Evolutionary conservation across 2,329 filamentous ascomycete genomes (phyloP).

Genomic region (Colletotrichum endophyticum): DNA sequence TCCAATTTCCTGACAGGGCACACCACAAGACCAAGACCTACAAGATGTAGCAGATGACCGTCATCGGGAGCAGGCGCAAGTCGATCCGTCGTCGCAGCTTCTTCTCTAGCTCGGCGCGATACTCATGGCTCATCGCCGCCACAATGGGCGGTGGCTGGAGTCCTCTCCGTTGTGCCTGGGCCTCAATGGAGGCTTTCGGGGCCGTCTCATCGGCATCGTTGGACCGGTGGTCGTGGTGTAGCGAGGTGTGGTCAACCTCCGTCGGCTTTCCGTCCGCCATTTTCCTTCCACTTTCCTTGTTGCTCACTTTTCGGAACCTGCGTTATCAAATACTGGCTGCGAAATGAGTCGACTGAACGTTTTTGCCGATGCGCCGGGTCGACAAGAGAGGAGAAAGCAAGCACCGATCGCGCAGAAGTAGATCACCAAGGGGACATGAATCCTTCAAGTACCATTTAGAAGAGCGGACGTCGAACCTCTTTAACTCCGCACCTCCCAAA

Average conservation of each 20-base stretch:
- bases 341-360: neutral
- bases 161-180: neutral
- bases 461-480: neutral
- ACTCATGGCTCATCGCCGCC: constrained; percentile 13
- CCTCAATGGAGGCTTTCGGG: constrained; percentile 3
- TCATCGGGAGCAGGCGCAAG: constrained; percentile 44
- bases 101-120: constrained; percentile 26
- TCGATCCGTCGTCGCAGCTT: constrained; percentile 43
- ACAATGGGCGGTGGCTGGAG: constrained; percentile 6
- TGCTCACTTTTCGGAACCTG: neutral
- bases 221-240: neutral
- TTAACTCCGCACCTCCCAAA: neutral
- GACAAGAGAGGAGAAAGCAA: neutral
- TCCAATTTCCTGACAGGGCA: fast-evolving
- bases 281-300: neutral
- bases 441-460: neutral
- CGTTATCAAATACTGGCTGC: neutral
- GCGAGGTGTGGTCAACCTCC: constrained; percentile 10
- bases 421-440: neutral
- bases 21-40: neutral
- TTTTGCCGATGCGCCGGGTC: neutral
- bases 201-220: neutral
- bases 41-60: constrained; percentile 60
- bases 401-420: neutral
- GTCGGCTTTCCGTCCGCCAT: constrained; percentile 14